Conservation (phyloP, 768 basidiomycete species). For the Suillus bovinus region DNA sequence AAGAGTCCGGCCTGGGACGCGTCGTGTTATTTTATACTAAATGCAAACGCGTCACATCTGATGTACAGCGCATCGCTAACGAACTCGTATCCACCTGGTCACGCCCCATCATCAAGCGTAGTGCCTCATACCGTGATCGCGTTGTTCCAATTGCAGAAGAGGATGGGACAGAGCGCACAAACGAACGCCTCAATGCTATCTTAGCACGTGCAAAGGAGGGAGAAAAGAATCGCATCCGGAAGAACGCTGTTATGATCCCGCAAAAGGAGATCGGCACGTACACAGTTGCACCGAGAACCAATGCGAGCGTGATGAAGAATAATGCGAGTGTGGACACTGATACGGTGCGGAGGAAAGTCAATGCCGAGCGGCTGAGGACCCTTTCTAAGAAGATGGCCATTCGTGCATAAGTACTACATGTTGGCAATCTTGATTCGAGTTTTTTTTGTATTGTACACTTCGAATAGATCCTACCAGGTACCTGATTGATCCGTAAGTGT, state of each 20-base stretch:
- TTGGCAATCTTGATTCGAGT: background rate
- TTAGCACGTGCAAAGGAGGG: slow-evolving; percentile 63
- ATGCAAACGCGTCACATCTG: slow-evolving; percentile 83
- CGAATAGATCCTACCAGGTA: background rate
- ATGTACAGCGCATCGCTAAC: slow-evolving; percentile 78
- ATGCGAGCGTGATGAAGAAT: slow-evolving; percentile 49
- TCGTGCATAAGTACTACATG: slow-evolving; percentile 16
- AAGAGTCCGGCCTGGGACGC: slow-evolving; percentile 87
- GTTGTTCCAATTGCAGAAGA: slow-evolving; percentile 60
- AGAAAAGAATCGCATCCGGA: slow-evolving; percentile 69
- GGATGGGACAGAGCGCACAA: slow-evolving; percentile 36
- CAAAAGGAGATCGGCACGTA: slow-evolving; percentile 74
- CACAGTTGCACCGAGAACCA: slow-evolving; percentile 71
- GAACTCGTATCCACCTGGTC: slow-evolving; percentile 87
- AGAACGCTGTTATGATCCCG: slow-evolving; percentile 84
- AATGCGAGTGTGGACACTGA: slow-evolving; percentile 71
- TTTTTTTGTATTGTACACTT: background rate
- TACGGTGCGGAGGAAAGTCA: slow-evolving; percentile 70
- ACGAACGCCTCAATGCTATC: slow-evolving; percentile 67
- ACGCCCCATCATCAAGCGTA: slow-evolving; percentile 88
- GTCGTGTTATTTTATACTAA: slow-evolving; percentile 96
- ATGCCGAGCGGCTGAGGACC: slow-evolving; percentile 69
- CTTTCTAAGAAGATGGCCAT: slow-evolving; percentile 53
- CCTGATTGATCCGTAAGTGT: background rate
- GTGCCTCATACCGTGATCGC: slow-evolving; percentile 77